Base-by-base conservation (phyloP, 331 rosid species). In the Malus hybrid region DNA sequence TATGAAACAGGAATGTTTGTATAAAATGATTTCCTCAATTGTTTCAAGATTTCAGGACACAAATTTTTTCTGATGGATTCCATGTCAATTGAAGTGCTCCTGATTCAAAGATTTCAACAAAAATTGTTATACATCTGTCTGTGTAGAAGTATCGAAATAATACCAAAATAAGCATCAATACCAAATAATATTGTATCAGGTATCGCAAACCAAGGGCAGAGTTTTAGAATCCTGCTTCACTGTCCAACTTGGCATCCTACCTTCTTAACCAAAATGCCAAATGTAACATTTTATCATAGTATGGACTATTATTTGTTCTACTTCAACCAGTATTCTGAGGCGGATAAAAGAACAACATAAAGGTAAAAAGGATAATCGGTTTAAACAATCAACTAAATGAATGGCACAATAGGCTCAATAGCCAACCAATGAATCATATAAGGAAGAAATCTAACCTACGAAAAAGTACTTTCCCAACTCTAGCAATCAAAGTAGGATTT, bases 391-490 rank as follows among this genome's bases (percentile, higher is more conserved):
- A 71, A 50, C 19, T 44, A 50, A 14, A 15, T 28, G 12, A 30
- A 8, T 4, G 46, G 44, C 10, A 7, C 6, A 55, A 29, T 6
- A 66, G 3, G 44, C 6, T 8, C 6, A 46, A 46, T 10, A 67
- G 57, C 63, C 13, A 15, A 19, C 28, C n/a, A 72, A 63, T 13
- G 65, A 72, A 63, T 26, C 44, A 22, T 2, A 39, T 3, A 74
- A 46, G 46, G 74, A 33, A 28, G 10, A 36, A 28, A 10, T 3
- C 76, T 44, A 70, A 79, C 87, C 85, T 70, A 65, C 70, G 81
- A 68, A 88, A 85, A 19, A 81, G 75, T 71, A 88, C 24, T 76
- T 79, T 87, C 52, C 91, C 91, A 71, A 85, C 28, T 80, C 86
- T 77, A 32, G 87, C 91, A 63, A 76, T 68, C 73, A 85, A 70